Conservation (phyloP, 257 asterid species). For the Vinca minor region DNA sequence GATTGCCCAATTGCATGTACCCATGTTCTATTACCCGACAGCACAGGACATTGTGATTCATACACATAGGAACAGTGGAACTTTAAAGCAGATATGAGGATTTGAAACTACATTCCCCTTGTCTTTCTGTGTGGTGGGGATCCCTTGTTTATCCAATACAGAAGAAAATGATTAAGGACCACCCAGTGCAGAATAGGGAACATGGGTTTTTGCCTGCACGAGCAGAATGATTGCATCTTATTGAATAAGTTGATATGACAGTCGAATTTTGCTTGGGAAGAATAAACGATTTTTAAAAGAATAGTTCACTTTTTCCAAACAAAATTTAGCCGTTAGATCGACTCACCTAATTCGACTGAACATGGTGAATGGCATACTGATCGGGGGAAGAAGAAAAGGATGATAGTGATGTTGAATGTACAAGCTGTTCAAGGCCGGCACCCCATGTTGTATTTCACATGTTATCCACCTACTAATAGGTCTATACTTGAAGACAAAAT, state of each 20-base stretch:
- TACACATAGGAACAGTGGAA: background rate
- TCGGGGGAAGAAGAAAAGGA: background rate
- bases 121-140: background rate
- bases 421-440: conserved; percentile 49
- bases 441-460: conserved; percentile 60
- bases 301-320: too few relatives aligned
- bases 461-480: conserved; percentile 20
- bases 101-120: conserved; percentile 7
- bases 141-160: background rate
- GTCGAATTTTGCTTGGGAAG: too few relatives aligned
- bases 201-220: too few relatives aligned
- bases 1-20: background rate
- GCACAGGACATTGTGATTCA: background rate
- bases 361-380: conserved; percentile 9
- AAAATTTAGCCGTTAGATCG: too few relatives aligned
- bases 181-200: background rate
- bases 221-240: too few relatives aligned
- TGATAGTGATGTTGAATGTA: conserved; percentile 17
- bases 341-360: background rate
- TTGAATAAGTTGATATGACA: too few relatives aligned
- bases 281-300: too few relatives aligned
- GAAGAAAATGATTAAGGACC: background rate
- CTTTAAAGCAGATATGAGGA: background rate
- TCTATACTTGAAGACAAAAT: background rate
- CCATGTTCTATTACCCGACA: background rate